Evolutionary conservation across 2,329 filamentous ascomycete genomes (phyloP).

Genomic region (Cadophora sp.): DNA sequence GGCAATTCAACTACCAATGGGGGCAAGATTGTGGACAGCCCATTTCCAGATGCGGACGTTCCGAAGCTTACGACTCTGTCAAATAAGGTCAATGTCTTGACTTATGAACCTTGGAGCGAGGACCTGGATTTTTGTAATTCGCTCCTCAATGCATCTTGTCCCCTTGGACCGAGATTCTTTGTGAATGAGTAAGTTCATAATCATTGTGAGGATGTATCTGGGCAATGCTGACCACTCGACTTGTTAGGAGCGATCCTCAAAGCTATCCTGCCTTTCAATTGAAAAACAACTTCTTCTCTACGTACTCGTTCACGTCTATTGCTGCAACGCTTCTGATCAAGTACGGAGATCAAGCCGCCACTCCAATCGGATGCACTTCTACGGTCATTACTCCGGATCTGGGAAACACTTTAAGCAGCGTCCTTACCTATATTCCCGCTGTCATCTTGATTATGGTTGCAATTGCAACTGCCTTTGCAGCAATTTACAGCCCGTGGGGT

Average conservation of each 20-base stretch:
- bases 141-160: conserved; percentile 70
- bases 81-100: conserved; percentile 74
- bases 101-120: conserved; percentile 71
- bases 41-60: conserved; percentile 51
- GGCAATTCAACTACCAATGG: conserved; percentile 61
- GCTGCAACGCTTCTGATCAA: conserved; percentile 75
- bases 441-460: conserved; percentile 81
- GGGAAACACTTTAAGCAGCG: conserved; percentile 68
- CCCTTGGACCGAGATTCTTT: conserved; percentile 75
- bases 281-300: conserved; percentile 76
- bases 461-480: conserved; percentile 81
- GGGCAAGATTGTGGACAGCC: conserved; percentile 77
- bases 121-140: conserved; percentile 70
- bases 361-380: conserved; percentile 79
- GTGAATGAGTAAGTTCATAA: conserved; percentile 53
- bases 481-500: conserved; percentile 93
- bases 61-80: conserved; percentile 75
- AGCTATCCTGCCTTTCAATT: conserved; percentile 76
- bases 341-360: conserved; percentile 70
- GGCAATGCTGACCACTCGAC: conserved; percentile 15
- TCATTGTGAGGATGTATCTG: neutral
- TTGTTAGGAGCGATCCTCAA: conserved; percentile 47
- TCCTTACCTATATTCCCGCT: conserved; percentile 78
- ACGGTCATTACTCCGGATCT: conserved; percentile 85
- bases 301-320: conserved; percentile 86